Base-by-base conservation (phyloP, 2,329 filamentous ascomycete genomes). In the Fusarium vanettenii region DNA sequence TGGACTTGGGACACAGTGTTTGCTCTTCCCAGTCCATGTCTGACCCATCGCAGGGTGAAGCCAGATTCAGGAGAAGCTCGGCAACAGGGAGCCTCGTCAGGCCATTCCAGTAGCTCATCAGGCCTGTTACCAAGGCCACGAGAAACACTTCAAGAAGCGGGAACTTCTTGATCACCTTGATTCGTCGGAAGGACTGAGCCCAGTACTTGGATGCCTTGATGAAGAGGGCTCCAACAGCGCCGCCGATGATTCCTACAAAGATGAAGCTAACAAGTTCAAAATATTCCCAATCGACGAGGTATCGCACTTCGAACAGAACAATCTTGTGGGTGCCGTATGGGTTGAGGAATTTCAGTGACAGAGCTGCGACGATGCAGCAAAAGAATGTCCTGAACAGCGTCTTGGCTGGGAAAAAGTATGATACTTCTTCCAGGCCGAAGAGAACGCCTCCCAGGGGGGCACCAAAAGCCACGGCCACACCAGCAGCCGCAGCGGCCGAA, bases 311-410 rank as follows among this genome's bases (percentile, higher is more conserved):
- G 81, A 99, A 99, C 79, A 98, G 89, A 77, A 99, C 97, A 73
- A 99, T 97, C 84, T 99, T 98, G 81, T 94, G 92, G 0, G 95
- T 98, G 33, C 96, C 96, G 78, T 98, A 99, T 0, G 97, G 97
- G 78, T 99, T 97, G 41, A 98, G 87, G 76, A 98, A 98, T 80
- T 98, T 98, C 76, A 99, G 87, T 1, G 95, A 96, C 37, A 99
- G 84, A 0, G 97, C 95, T 2, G 97, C 95, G 35, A 93, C 92
- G 78, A 98, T 98, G 83, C 96, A 98, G 86, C 96, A 98, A 84
- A 98, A 98, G 83, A 99, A 99, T 0, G 97, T 98, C 63, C 97
- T 89, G 86, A 99, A 99, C 10, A 99, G 89, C 0, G 96, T 98
- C 85, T 99, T 98, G 7, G 96, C 95, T 0, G 97, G 96, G 82